Base-by-base conservation (phyloP, 106 monocot species). In the Phalaenopsis equestris region DNA sequence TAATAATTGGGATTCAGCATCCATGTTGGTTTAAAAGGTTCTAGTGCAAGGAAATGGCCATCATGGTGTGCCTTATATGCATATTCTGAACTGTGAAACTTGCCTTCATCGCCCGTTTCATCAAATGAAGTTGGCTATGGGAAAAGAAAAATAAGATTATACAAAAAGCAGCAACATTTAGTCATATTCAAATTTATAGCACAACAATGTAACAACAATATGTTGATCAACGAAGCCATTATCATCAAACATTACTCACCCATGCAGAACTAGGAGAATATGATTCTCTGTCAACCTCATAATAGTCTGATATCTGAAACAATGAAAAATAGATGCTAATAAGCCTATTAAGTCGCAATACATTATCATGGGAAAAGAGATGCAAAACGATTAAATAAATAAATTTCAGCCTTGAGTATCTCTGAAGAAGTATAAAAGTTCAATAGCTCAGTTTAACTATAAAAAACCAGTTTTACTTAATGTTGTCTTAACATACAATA, bases 1-100 rank as follows among this genome's bases (percentile, higher is more conserved):
- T 74, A 74, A 77, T 82, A 78, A 70, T 78, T 77, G 45, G 61
- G 82, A 48, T 82, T 76, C 43, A 75, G 76, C 37, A 75, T 58
- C 82, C 82, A 77, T 42, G 82, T 52, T 41, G 82, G 77, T 48
- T 64, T 82, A 67, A 75, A 82, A 24, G 82, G 82, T 49, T 82
- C 82, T 10, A 82, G 67, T 56, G 76, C 65, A 82, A 67, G 45
- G 64, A 47, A n/a, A 24, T 80, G 76, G 36, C 77, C 82, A 46
- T 49, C 18, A 72, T 55, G 12, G 41, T 81, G 48, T 14, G 61
- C 81, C 73, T 87, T 72, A 55, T 36, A 42, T 38, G 72, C 36
- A 64, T 72, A 48, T 17, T 77, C 55, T 30, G 47, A 23, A 79
- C 61, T 52, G 11, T 3, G 5, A 76, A 56, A 6, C 43, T 49